Conservation (phyloP, 2,329 filamentous ascomycete species). For the Pseudocercospora fijiensis region DNA sequence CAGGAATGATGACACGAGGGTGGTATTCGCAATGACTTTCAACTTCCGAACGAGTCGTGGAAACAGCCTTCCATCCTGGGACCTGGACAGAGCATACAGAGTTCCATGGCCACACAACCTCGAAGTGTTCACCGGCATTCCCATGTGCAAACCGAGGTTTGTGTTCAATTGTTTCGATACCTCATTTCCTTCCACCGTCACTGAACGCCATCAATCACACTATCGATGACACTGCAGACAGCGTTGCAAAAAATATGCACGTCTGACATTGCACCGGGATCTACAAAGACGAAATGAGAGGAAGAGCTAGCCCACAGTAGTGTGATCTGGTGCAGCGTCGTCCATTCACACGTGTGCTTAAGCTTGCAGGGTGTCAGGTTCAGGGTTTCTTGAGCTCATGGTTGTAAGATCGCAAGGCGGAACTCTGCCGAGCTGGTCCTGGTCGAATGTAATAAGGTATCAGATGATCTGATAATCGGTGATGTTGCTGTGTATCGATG, state of each 20-base stretch:
- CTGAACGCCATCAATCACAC: background rate
- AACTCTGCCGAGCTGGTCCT: background rate
- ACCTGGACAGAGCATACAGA: background rate
- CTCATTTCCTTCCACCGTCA: background rate
- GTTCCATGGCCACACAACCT: background rate
- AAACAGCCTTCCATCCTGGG: background rate
- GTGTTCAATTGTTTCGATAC: background rate
- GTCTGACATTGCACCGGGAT: background rate
- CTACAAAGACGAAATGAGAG: background rate
- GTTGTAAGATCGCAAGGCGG: conserved; percentile 1
- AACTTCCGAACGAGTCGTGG: background rate
- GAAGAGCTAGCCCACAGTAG: background rate
- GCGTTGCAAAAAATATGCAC: background rate
- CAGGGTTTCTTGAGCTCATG: background rate
- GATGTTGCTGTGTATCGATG: background rate
- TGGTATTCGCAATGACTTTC: background rate
- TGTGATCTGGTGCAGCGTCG: background rate
- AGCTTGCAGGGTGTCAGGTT: background rate
- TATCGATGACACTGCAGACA: background rate
- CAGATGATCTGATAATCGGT: conserved; percentile 1
- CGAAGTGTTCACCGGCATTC: background rate
- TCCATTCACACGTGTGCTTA: background rate
- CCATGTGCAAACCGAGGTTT: background rate
- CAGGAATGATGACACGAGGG: background rate
- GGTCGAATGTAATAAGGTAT: background rate